Percentiles rank a stretch among this genome's conserved stretches.
Conservation (phyloP, 306 rosid genomes). For the Cucurbita pepo region DNA sequence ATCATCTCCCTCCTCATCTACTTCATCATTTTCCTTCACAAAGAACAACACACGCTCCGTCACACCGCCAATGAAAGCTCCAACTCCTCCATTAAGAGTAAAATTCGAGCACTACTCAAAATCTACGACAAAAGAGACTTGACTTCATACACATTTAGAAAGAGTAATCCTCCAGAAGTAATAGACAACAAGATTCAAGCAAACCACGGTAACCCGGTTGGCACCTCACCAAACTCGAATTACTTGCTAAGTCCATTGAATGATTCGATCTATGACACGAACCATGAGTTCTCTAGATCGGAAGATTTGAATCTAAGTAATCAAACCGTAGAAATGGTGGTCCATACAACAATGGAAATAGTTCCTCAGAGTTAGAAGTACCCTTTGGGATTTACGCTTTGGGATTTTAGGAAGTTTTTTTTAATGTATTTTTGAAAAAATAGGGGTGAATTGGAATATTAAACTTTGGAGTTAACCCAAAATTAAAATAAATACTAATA, state of each 20-base stretch:
- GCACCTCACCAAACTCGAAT: constrained; percentile 3
- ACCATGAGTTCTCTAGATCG: not conserved
- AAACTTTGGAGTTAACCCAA: too few relatives aligned
- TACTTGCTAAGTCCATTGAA: not conserved
- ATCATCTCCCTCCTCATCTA: constrained; percentile 15
- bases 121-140: constrained; percentile 22
- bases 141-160: constrained; percentile 26
- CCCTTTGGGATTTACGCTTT: too few relatives aligned
- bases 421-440: too few relatives aligned
- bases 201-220: not conserved
- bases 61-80: not conserved
- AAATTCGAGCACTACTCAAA: constrained; percentile 3
- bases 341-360: not conserved
- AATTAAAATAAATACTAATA: too few relatives aligned
- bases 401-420: too few relatives aligned
- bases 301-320: not conserved
- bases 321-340: not conserved
- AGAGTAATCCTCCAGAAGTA: not conserved
- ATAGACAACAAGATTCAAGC: not conserved
- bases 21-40: constrained; percentile 10
- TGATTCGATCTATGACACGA: not conserved
- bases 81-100: constrained; percentile 9
- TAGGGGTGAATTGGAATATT: too few relatives aligned
- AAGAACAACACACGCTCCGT: constrained; percentile 10
- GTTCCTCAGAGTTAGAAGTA: not conserved